These are phyloP conservation scores for Fusarium anguioides DNA, from an alignment of 2,329 filamentous ascomycete genomes.

Conservation along the genomic window DNA sequence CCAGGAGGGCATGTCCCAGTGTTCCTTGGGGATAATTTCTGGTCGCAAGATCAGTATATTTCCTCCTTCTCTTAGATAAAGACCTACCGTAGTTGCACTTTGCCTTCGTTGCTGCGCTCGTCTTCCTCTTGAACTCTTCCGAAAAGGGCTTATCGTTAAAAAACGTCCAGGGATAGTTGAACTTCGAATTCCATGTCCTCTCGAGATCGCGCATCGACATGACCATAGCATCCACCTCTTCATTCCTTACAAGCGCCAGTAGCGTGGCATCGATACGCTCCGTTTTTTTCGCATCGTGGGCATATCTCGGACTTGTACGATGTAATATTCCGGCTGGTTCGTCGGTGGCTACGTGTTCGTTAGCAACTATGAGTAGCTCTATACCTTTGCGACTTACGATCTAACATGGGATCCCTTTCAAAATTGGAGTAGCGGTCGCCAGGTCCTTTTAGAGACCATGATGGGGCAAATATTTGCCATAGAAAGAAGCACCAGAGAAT, in stretches of 20 bases:
- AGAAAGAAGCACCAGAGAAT: conserved; percentile 82
- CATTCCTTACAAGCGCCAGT: conserved; percentile 90
- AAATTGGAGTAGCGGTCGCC: conserved; percentile 64
- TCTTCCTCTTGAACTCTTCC: conserved; percentile 90
- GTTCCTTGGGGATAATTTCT: conserved; percentile 93
- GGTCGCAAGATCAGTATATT: conserved; percentile 23
- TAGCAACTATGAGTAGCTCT: conserved; percentile 21
- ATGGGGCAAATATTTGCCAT: conserved; percentile 76
- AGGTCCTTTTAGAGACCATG: conserved; percentile 57
- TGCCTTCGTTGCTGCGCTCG: conserved; percentile 84
- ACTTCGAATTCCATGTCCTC: conserved; percentile 96
- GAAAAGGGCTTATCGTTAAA: conserved; percentile 97
- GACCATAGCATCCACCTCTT: conserved; percentile 85
- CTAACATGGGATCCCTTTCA: conserved; percentile 84
- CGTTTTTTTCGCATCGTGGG: conserved; percentile 77
- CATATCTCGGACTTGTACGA: conserved; percentile 81
- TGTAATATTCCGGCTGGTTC: conserved; percentile 84
- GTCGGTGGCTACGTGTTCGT: conserved; percentile 71
- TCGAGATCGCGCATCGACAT: conserved; percentile 92
- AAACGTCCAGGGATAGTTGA: conserved; percentile 99
- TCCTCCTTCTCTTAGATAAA: not conserved
- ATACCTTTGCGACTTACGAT: conserved; percentile 69
- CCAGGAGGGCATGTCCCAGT: conserved; percentile 93
- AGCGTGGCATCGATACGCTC: conserved; percentile 94
- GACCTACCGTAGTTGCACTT: conserved; percentile 82